Base-by-base conservation (phyloP, 2,329 filamentous ascomycete genomes). In the Botryotinia calthae region DNA sequence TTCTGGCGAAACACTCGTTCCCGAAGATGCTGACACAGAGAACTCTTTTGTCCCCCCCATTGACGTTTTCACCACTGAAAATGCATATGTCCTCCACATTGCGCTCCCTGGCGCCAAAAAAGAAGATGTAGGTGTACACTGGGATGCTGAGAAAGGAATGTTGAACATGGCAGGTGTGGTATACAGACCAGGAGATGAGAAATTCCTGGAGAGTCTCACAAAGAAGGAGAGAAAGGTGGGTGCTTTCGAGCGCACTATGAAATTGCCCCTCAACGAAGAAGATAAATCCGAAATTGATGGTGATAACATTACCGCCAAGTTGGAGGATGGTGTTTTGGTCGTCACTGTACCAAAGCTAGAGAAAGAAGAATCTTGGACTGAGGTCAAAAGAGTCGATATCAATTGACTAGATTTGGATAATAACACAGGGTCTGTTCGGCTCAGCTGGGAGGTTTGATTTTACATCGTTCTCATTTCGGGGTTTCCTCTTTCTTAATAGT, bases 61-160 rank as follows among this genome's bases (percentile, higher is more conserved):
- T 72, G 93, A 97, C 80, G 83, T 95, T 76, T 96, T 95, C 84
- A 88, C 91, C 80, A 91, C 90, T 8, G 82, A 88, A 10, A 82
- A 84, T 46, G 82, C 88, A 22, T 94, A 90, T 80, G 84, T 94
- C 61, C 83, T 96, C 14, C 93, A 96, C 81, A 79, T 89, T 65
- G 90, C 92, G 1, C 86, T 97, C 0, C 92, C 94, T 0, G 93
- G 93, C 40, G 93, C 91, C 2, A 90, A 90, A 83, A 95, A 94
- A 82, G 87, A 93, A 78, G 92, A 96, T 78, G 84, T 96, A 9
- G 91, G 87, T 73, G 88, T 96, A 63, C 90, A 90, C 81, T 97
- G 92, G 88, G 89, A 95, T 76, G 85, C 88, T 0, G 90, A 93
- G 73, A 89, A 88, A 79, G 87, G 85, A 64, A 84, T 87, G 72